Evolutionary conservation across 1,139 yeast species (phyloP).

Genomic region (Saccharomyces pastorianus): DNA sequence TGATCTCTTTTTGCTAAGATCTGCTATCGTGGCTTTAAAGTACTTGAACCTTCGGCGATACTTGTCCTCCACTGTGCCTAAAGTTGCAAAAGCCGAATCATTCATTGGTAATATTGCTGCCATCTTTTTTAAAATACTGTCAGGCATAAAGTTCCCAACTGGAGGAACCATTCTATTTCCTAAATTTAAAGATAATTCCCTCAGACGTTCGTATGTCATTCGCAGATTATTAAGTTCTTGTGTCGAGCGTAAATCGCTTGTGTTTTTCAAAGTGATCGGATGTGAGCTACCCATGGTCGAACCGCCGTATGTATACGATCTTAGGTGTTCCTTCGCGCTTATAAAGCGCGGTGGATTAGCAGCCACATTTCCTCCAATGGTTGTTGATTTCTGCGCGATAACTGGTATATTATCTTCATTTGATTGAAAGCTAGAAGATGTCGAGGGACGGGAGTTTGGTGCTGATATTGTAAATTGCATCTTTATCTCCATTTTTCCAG

Average conservation of each 20-base stretch:
- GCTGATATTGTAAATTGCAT: slow-evolving; percentile 37
- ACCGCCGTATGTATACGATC: slow-evolving; percentile 19
- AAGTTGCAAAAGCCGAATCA: slow-evolving; percentile 41
- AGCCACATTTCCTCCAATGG: neutral
- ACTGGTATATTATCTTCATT: slow-evolving; percentile 2
- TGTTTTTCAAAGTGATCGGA: slow-evolving; percentile 19
- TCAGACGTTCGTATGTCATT: slow-evolving; percentile 35
- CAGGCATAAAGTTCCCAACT: slow-evolving; percentile 39
- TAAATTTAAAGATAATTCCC: slow-evolving; percentile 39
- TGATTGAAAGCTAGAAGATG: slow-evolving; percentile 12
- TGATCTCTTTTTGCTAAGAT: slow-evolving; percentile 32
- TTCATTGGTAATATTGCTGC: slow-evolving; percentile 48
- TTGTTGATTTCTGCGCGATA: neutral
- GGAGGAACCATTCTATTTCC: slow-evolving; percentile 36
- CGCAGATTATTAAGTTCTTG: slow-evolving; percentile 26
- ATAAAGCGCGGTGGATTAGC: slow-evolving; percentile 18
- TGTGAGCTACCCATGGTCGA: slow-evolving; percentile 3
- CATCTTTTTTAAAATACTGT: slow-evolving; percentile 46
- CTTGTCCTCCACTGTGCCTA: slow-evolving; percentile 37
- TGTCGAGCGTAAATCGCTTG: slow-evolving; percentile 21
- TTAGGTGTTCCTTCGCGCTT: slow-evolving; percentile 27
- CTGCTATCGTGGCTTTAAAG: slow-evolving; percentile 40
- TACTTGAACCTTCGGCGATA: slow-evolving; percentile 40
- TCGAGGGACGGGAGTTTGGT: slow-evolving; percentile 14
- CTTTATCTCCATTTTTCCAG: slow-evolving; percentile 39